Base-by-base conservation (phyloP, 495 filamentous ascomycete genomes). In the Aspergillus incahuasiensis region DNA sequence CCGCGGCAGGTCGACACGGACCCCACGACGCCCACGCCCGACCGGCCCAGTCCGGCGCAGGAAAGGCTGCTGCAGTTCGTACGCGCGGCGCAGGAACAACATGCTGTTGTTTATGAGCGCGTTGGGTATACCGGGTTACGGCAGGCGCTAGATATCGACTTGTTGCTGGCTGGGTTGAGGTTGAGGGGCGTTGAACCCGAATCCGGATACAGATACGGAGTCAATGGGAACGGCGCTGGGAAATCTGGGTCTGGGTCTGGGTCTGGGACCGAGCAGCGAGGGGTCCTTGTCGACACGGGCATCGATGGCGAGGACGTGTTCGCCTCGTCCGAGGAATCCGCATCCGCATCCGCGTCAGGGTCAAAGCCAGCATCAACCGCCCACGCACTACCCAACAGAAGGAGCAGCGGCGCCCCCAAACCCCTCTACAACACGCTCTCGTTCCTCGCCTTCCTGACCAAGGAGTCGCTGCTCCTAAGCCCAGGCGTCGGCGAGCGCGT, bases 381-480 rank as follows among this genome's bases (percentile, higher is more conserved):
- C 25, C 6, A 20, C 32, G 21, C 13, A 44, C 24, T 18, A 13
- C 32, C 42, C 12, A 16, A 55, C 24, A n/a, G 30, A 47, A 22
- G 30, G 5, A 47, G n/a, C 30, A 39, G 24, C 5, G 52, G 52
- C 30, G 7, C 12, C 5, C 20, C 18, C 6, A 45, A 55, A 42
- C 45, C 48, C 1, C 55, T 44, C 28, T 40, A 46, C 39, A 59
- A 59, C 41, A 51, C 50, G 19, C 24, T 55, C 28, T 50, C 51
- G 0, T 59, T 59, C 39, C 20, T 59, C 16, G 47, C 57, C 12
- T 46, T 59, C 46, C 48, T 59, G 18, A 51, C 46, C n/a, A 50
- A 50, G 24, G 57, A 59, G n/a, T 3, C 13, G 5, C 22, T 59
- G 5, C 30, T 58, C 6, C 20, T 40, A 7, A 6, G 6, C 0